Percentiles rank a stretch among this genome's conserved stretches.
Conservation (phyloP, 805 yeast genomes). For the Candida takata region DNA sequence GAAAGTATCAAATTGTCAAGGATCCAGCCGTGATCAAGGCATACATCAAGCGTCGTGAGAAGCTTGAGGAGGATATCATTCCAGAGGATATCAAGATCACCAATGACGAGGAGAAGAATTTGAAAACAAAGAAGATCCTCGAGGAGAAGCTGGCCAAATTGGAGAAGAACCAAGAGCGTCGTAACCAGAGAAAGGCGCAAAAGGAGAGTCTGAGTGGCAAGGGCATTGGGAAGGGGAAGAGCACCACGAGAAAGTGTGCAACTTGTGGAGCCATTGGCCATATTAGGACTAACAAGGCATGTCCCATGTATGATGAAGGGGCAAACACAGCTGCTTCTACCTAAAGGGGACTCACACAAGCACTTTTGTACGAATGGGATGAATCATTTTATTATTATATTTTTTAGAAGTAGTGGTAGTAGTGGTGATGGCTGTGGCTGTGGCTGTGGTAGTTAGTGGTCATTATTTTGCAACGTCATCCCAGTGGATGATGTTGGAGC, state of each 20-base stretch:
- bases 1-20: conserved; percentile 67
- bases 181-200: conserved; percentile 48
- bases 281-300: conserved; percentile 78
- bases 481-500: conserved; percentile 24
- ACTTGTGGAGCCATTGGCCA: conserved; percentile 96
- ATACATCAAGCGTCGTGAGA: conserved; percentile 65
- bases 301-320: conserved; percentile 73
- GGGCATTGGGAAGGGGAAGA: conserved; percentile 27
- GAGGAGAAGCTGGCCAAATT: conserved; percentile 80
- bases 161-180: conserved; percentile 66
- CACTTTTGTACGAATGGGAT: too few species aligned
- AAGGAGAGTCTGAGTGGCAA: conserved; percentile 28
- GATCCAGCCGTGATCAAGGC: conserved; percentile 87
- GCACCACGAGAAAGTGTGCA: conserved; percentile 73
- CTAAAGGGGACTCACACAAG: too few species aligned
- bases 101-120: conserved; percentile 77
- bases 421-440: too few species aligned
- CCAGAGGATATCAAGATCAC: conserved; percentile 71
- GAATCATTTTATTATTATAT: too few species aligned
- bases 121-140: conserved; percentile 65
- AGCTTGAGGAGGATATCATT: conserved; percentile 54
- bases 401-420: too few species aligned
- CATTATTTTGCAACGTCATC: background rate
- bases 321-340: too few species aligned
- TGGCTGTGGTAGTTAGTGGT: background rate